Evolutionary conservation across 192 early-diverging fungal species (phyloP), one percentile per base, ranked within the genome.

Genomic region (Radiomyces spectabilis): DNA sequence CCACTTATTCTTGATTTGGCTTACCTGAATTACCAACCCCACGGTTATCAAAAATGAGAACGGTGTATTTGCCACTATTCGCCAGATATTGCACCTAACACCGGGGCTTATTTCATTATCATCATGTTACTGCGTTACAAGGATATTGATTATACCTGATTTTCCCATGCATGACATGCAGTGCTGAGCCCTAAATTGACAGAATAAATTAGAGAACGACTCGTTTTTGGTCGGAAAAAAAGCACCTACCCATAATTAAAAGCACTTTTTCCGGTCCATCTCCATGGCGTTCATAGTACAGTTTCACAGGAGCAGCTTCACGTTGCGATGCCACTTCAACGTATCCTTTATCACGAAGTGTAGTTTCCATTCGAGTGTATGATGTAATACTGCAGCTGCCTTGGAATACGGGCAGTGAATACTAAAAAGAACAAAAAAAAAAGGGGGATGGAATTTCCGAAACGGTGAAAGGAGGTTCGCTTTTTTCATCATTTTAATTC

Each of bases 41-140:
- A 38, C 89, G 74, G 76, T 94, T 94, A 52, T 94, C 92, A 57
- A 92, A 92, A 15, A 90, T 76, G 22, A 85, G 76, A 4, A 84
- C 71, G 2, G 82, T 84, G 57, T 81, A 92, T 35, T 86, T 79
- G 15, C 76, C 75, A 19, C 75, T 79, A 15, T 62, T 43, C 2
- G 80, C 74, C 61, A 94, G 86, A 47, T 82, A 77, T 21, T 80
- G 65, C 8, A 81, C 76, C 70, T 91, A n/a, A n/a, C n/a, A n/a
- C n/a, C n/a, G n/a, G n/a, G n/a, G n/a, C n/a, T n/a, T n/a, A n/a
- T n/a, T n/a, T n/a, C n/a, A n/a, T n/a, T n/a, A n/a, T n/a, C n/a
- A n/a, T n/a, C n/a, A n/a, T n/a, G n/a, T n/a, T n/a, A n/a, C n/a
- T n/a, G n/a, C n/a, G n/a, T n/a, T n/a, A n/a, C n/a, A n/a, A n/a